phyloP scores from a whole-genome alignment of 306 rosid species.

The Trifolium subterraneum region DNA sequence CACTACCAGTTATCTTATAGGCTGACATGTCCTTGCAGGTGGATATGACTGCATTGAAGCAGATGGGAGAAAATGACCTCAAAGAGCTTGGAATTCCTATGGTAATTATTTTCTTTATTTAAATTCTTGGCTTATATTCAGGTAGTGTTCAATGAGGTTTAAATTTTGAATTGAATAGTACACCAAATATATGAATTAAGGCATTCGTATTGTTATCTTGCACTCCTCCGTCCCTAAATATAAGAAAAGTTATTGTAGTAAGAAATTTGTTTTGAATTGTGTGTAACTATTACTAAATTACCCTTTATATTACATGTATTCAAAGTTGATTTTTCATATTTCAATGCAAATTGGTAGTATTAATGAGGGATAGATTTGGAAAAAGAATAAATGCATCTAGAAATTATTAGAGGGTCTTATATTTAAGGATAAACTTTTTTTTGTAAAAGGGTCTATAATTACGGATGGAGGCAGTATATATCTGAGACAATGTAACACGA shows the following conservation, averaged over 20 bases:
- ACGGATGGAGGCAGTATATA: not conserved
- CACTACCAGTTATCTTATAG: slow-evolving; percentile 9
- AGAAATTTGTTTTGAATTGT: no score
- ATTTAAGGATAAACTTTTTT: no score
- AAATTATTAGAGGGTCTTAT: no score
- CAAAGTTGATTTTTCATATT: no score
- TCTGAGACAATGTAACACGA: not conserved
- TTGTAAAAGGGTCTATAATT: no score
- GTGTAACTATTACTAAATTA: no score
- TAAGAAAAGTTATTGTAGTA: no score
- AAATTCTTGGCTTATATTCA: slow-evolving; percentile 19
- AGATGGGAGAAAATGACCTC: slow-evolving; percentile 96
- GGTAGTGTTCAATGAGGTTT: slow-evolving; percentile 14
- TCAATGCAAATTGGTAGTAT: no score
- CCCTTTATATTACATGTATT: no score
- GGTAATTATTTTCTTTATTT: slow-evolving; percentile 57
- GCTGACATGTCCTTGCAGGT: slow-evolving; percentile 54
- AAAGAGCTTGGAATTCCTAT: slow-evolving; percentile 97
- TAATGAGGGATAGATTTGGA: no score
- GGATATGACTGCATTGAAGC: slow-evolving; percentile 92
- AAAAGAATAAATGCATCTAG: no score
- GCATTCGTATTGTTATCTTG: not conserved
- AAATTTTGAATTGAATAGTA: not conserved
- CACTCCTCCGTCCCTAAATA: no score
- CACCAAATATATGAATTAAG: slow-evolving; percentile 14